phyloP scores from a whole-genome alignment of 2,329 filamentous ascomycete genomes.

The Neurospora sp. region DNA sequence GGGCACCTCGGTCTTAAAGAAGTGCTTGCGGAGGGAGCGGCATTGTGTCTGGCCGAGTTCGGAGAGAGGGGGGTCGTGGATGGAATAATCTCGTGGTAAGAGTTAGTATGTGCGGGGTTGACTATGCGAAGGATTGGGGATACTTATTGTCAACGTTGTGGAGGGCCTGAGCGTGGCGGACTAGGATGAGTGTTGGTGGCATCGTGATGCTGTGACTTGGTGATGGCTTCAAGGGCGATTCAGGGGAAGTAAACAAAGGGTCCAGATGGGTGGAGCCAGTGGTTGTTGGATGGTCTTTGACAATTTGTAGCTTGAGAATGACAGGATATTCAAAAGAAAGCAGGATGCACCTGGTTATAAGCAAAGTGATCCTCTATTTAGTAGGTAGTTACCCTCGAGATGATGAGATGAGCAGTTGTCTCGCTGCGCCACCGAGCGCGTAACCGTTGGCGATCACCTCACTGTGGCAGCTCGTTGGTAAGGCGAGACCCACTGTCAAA shows the following conservation, averaged over 20 bases:
- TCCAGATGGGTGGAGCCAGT: background rate
- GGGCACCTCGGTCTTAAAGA: slow-evolving; percentile 31
- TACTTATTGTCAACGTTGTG: slow-evolving; percentile 43
- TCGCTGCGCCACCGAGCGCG: background rate
- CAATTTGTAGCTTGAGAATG: background rate
- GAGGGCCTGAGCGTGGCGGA: slow-evolving; percentile 76
- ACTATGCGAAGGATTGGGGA: too few relatives aligned
- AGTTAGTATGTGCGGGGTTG: slow-evolving; percentile 4
- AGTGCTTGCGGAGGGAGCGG: slow-evolving; percentile 28
- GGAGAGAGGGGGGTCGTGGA: slow-evolving; percentile 43
- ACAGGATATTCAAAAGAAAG: background rate
- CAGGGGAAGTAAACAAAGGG: background rate
- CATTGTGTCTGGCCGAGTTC: slow-evolving; percentile 41
- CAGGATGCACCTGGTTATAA: background rate
- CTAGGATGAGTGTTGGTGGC: slow-evolving; percentile 60
- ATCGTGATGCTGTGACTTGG: slow-evolving; percentile 22
- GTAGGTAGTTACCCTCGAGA: background rate
- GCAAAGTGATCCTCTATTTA: background rate
- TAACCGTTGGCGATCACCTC: background rate
- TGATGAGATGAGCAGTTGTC: background rate
- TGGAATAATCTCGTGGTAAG: slow-evolving; percentile 32
- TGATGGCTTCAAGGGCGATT: background rate
- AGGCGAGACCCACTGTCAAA: background rate
- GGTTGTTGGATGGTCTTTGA: background rate
- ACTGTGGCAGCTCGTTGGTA: background rate